Conservation (phyloP, 2,329 filamentous ascomycete species). For the Ceratocystis harringtonii region DNA sequence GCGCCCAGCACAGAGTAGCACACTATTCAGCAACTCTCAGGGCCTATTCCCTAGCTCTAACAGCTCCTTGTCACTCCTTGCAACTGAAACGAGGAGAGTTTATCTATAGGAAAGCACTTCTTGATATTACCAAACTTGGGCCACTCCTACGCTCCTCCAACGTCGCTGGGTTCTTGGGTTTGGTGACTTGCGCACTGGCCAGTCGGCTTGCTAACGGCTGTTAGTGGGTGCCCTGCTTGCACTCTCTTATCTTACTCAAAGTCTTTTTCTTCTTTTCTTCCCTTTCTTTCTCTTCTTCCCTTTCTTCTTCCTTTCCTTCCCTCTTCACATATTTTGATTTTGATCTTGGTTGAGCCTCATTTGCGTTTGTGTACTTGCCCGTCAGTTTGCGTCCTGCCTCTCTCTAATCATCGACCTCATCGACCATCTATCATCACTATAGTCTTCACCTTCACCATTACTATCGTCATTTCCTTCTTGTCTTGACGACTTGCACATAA, state of each 20-base stretch:
- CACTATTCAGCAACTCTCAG: neutral
- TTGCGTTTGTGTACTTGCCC: neutral
- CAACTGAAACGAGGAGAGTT: slow-evolving; percentile 5
- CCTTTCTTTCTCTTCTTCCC: neutral
- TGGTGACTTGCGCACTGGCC: neutral
- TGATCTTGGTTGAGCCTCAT: neutral
- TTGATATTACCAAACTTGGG: slow-evolving; percentile 1
- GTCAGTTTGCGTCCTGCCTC: neutral
- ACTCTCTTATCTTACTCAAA: neutral
- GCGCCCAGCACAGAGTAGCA: neutral
- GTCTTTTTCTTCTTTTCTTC: neutral
- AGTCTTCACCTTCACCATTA: neutral
- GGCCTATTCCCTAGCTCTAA: neutral
- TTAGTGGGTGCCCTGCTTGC: neutral
- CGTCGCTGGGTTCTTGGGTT: neutral
- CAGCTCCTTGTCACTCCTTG: neutral
- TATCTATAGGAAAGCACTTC: neutral
- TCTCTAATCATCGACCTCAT: neutral
- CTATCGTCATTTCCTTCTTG: neutral
- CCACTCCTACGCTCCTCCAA: neutral
- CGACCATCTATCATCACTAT: neutral
- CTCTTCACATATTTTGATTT: neutral
- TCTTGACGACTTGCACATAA: neutral
- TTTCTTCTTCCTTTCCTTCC: neutral
- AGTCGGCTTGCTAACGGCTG: neutral